Conservation (phyloP, 495 filamentous ascomycete species). For the Penicillium flavigenum region DNA sequence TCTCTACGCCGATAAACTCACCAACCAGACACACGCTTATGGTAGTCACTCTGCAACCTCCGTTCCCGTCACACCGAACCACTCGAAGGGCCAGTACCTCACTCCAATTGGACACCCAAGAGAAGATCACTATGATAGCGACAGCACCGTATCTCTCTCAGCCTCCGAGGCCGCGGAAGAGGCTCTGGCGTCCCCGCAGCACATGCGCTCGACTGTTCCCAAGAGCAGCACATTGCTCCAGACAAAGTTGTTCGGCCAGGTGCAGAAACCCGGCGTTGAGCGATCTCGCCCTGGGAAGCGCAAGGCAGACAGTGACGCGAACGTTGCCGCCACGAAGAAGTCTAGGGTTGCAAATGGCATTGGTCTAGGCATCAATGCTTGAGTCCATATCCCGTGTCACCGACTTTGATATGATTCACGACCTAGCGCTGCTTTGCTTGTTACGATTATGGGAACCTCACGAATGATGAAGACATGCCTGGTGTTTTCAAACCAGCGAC, state of each 20-base stretch:
- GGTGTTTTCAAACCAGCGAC: slow-evolving; percentile 19
- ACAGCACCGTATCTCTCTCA: slow-evolving; percentile 77
- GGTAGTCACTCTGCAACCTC: slow-evolving; percentile 53
- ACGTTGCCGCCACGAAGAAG: slow-evolving; percentile 57
- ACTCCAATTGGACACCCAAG: slow-evolving; percentile 57
- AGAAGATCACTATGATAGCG: slow-evolving; percentile 61
- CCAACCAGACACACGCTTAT: slow-evolving; percentile 53
- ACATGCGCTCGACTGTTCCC: slow-evolving; percentile 30
- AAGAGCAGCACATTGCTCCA: slow-evolving; percentile 53
- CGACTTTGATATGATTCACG: slow-evolving; percentile 28
- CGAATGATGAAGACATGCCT: slow-evolving; percentile 36
- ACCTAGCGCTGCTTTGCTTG: slow-evolving; percentile 25
- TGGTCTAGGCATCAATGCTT: slow-evolving; percentile 62
- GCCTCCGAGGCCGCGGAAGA: slow-evolving; percentile 69
- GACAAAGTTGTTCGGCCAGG: slow-evolving; percentile 65
- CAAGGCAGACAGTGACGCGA: slow-evolving; percentile 51
- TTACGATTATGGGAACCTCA: slow-evolving; percentile 29
- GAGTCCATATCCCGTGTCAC: slow-evolving; percentile 18
- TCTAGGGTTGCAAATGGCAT: slow-evolving; percentile 53
- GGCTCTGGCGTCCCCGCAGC: slow-evolving; percentile 8
- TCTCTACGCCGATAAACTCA: slow-evolving; percentile 68
- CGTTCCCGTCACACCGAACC: slow-evolving; percentile 71
- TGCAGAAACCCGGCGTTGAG: slow-evolving; percentile 57
- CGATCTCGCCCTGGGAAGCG: slow-evolving; percentile 52
- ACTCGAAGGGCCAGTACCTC: slow-evolving; percentile 51